Evolutionary conservation across 768 basidiomycete species (phyloP).

Genomic region (Hydnum rufescens): DNA sequence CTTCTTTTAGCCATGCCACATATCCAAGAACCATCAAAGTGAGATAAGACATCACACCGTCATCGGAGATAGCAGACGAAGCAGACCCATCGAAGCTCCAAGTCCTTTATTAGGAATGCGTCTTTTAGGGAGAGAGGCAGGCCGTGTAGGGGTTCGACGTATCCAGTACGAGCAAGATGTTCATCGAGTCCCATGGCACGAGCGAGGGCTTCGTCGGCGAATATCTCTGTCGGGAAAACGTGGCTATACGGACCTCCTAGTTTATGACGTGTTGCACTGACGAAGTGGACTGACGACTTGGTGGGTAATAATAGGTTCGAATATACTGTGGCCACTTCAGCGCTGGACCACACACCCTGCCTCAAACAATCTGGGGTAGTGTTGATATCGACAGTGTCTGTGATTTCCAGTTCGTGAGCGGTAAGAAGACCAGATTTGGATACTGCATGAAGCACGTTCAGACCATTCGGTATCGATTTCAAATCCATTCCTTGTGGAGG

Average conservation of each 20-base stretch:
- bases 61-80: not conserved
- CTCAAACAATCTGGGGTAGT: slow-evolving; percentile 34
- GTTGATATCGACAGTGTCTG: slow-evolving; percentile 30
- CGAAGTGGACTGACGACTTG: slow-evolving; percentile 33
- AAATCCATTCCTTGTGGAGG: slow-evolving; percentile 50
- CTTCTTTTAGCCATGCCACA: slow-evolving; percentile 47
- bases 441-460: slow-evolving; percentile 37
- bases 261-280: not conserved
- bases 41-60: not conserved
- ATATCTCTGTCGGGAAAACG: slow-evolving; percentile 60
- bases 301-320: slow-evolving; percentile 61
- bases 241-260: not conserved
- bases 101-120: slow-evolving; percentile 43
- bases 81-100: slow-evolving; percentile 45
- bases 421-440: slow-evolving; percentile 37
- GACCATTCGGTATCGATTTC: slow-evolving; percentile 26
- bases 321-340: slow-evolving; percentile 53
- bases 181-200: slow-evolving; percentile 50
- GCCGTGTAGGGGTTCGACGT: slow-evolving; percentile 55
- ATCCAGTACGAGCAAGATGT: slow-evolving; percentile 38
- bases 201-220: slow-evolving; percentile 45
- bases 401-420: slow-evolving; percentile 37
- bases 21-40: slow-evolving; percentile 29
- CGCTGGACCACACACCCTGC: slow-evolving; percentile 34
- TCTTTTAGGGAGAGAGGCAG: slow-evolving; percentile 61